phyloP scores from a whole-genome alignment of 371 early-diverging fungal species.

The Lichtheimia ornata region DNA sequence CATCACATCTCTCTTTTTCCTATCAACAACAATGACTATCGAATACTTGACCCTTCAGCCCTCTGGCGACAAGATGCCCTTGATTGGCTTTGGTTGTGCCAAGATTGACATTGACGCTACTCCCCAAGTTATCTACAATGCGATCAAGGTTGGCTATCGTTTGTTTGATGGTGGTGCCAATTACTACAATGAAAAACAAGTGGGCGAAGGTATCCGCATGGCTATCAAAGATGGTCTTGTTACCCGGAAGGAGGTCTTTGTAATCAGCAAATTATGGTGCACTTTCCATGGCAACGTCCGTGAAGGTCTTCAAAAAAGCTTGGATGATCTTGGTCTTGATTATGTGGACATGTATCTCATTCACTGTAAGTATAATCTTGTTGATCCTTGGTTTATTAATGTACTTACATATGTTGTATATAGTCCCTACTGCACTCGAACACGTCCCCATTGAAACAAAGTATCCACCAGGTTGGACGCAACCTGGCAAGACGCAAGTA shows the following conservation, averaged over 20 bases:
- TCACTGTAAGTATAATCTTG: conserved; percentile 28
- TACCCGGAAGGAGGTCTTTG: conserved; percentile 63
- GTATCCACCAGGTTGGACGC: conserved; percentile 30
- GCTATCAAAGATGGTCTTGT: conserved; percentile 53
- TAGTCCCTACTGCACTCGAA: conserved; percentile 31
- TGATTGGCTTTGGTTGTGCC: conserved; percentile 37
- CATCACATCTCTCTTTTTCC: neutral
- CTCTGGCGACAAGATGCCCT: conserved; percentile 24
- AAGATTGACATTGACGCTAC: conserved; percentile 32
- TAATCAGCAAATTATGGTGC: conserved; percentile 79
- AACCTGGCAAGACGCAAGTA: conserved; percentile 25
- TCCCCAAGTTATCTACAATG: conserved; percentile 26
- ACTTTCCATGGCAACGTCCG: conserved; percentile 57
- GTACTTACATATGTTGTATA: neutral
- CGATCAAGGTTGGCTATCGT: conserved; percentile 36
- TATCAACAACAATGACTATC: conserved; percentile 20
- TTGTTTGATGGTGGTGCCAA: conserved; percentile 30
- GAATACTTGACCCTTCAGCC: conserved; percentile 26
- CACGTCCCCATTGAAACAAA: conserved; percentile 25
- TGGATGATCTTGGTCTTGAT: conserved; percentile 58
- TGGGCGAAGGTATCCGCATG: conserved; percentile 46
- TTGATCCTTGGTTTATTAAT: neutral
- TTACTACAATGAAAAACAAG: conserved; percentile 61
- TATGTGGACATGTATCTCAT: conserved; percentile 75
- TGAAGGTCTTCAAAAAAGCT: conserved; percentile 45